Evolutionary conservation across 2,329 filamentous ascomycete species (phyloP), one percentile per base, ranked within the genome.

Genomic region (Incumbomyces delicatus): DNA sequence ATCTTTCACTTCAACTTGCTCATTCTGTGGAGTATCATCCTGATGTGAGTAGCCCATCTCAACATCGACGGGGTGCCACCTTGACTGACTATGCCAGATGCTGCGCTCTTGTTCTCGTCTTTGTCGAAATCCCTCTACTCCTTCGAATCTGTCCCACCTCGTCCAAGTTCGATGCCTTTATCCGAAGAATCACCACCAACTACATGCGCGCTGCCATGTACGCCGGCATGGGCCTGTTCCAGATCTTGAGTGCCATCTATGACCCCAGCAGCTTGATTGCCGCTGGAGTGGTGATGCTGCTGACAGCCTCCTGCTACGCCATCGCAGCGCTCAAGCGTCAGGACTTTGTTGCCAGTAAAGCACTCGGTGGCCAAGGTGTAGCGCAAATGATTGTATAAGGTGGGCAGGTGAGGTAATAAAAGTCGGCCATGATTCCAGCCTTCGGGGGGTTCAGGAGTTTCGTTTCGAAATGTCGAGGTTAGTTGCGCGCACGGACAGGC

Each of bases 71-170:
- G 12, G 33, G 8, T 8, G 5, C 4, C 22, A 8, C 8, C 5
- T 27, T 27, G 40, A 20, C 44, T 48, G 30, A 51, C 39, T 14
- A 33, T 33, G 33, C 11, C 35, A 90, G 86, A 37, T 71, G 76
- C 50, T 87, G 76, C 41, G 76, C 80, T 12, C 79, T 88, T 58
- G 60, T 89, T 58, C 83, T 92, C 61, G 71, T 92, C 61, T 92
- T 92, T 68, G 76, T 90, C 62, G 86, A 98, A 67, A 83, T 98
- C 14, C 92, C 92, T 22, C 82, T 96, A 50, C 85, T 98, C 48
- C 82, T 98, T 52, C 86, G 92, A 68, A 95, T 98, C 71, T 98
- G 92, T 73, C 92, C 92, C 49, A 98, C 92, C 5, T 96, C 90
- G 12, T 68, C 82, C 54, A 81, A 78, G 55, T 98, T 98, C 70